Evolutionary conservation across 768 basidiomycete species (phyloP).

Genomic region (Trametes gibbosa): DNA sequence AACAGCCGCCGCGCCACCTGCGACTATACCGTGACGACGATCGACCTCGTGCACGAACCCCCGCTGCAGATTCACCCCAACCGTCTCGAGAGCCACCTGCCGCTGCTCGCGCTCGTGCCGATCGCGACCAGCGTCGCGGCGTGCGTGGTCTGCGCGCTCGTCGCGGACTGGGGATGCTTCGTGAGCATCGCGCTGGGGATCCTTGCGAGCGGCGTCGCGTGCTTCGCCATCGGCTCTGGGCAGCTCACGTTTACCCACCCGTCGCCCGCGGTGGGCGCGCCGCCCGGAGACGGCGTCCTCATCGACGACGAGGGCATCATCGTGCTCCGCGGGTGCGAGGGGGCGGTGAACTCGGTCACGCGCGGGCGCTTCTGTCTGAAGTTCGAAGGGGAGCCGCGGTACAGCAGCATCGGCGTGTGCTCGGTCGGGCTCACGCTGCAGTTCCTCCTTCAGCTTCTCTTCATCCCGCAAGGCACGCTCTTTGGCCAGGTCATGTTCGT

Average conservation of each 20-base stretch:
- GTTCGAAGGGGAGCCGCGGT: background rate
- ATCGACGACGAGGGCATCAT: background rate
- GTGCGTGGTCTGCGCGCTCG: background rate
- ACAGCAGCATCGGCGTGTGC: constrained; percentile 3
- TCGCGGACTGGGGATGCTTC: constrained; percentile 8
- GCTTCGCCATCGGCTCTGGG: constrained; percentile 1
- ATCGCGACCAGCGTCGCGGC: background rate
- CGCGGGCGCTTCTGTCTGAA: constrained; percentile 5
- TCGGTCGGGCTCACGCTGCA: constrained; percentile 4
- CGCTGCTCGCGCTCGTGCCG: background rate
- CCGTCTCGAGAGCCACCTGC: background rate
- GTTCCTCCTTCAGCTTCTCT: constrained; percentile 10
- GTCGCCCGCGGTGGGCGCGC: background rate
- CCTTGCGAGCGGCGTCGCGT: constrained; percentile 5
- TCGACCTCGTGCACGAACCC: background rate
- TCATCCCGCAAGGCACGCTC: constrained; percentile 11
- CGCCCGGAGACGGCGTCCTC: constrained; percentile 11
- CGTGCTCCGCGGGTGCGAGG: constrained; percentile 1
- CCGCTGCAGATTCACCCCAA: background rate
- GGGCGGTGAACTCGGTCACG: constrained; percentile 5
- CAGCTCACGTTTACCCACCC: constrained; percentile 1
- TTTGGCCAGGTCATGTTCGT: constrained; percentile 16
- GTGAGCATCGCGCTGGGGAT: constrained; percentile 3
- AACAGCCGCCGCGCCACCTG: background rate
- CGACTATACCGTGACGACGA: background rate